Evolutionary conservation across 441 rosid genomes (phyloP), one percentile per base, ranked within the genome.

Genomic region (Rhodomyrtus psidioides): DNA sequence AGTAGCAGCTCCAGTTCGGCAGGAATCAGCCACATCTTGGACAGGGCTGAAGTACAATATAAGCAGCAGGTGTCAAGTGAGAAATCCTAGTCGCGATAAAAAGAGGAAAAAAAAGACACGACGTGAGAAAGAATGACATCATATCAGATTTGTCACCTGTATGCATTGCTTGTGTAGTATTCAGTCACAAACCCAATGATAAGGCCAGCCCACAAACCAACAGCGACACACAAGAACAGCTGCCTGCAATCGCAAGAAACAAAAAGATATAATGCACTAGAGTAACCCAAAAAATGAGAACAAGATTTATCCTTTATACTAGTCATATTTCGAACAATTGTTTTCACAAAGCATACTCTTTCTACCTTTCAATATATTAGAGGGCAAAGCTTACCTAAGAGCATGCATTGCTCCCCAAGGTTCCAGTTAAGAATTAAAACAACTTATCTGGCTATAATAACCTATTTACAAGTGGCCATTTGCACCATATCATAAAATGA

Each of bases 191-290:
- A 83, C 75, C 85, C 85, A 46, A 83, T 83, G 55, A 83, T 65
- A 34, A 84, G 86, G 34, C 86, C 86, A 24, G 86, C 86, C 86
- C 86, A 84, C 59, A 84, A 65, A 54, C 86, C 86, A 49, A 84
- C 82, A 30, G 81, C 81, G 1, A 84, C 86, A 30, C 86, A 84
- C 55, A 84, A 84, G 4, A 84, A 84, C 58, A 84, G 81, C 81
- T 84, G 82, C 86, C 86, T 84, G 55, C 75, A 83, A 56, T 51
- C 34, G 55, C 53, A 51, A 59, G 70, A 83, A 15, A 39, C 51
- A 83, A 83, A 83, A 24, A 59, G 4, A 44, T 49, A 59, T 0
- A 42, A 42, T 34, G 54, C 16, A 27, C 27, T 24, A 34, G 55
- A 42, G 1, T 23, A 14, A 83, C 55, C 46, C 16, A 59, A 53